Conservation (phyloP, 2,329 filamentous ascomycete genomes). For the Onygena corvina region DNA sequence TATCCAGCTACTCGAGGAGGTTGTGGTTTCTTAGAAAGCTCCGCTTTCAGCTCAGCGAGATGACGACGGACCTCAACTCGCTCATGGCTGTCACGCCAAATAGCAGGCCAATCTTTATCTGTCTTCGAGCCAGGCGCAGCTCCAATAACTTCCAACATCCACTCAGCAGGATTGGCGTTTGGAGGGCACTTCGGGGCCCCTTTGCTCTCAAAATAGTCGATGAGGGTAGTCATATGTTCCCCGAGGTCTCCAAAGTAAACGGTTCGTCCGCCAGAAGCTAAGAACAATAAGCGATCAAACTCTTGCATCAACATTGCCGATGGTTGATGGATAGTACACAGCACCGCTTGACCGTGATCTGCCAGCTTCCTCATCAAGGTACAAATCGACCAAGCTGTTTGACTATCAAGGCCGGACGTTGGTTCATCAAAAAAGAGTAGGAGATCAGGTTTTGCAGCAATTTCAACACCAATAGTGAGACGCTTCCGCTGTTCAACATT, state of each 20-base stretch:
- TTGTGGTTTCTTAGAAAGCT: constrained; percentile 26
- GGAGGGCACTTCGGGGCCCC: constrained; percentile 51
- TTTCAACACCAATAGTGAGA: constrained; percentile 85
- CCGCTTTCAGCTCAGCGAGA: constrained; percentile 42
- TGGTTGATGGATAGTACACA: constrained; percentile 96
- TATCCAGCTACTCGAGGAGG: constrained; percentile 11
- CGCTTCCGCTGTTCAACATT: constrained; percentile 57
- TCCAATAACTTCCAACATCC: constrained; percentile 51
- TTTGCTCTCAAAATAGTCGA: constrained; percentile 53
- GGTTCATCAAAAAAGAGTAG: constrained; percentile 91
- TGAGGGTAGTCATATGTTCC: constrained; percentile 44
- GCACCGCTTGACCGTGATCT: constrained; percentile 76
- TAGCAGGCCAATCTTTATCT: constrained; percentile 43
- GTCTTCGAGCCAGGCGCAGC: constrained; percentile 49
- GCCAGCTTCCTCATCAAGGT: constrained; percentile 81
- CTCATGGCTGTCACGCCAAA: constrained; percentile 45
- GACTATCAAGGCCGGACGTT: constrained; percentile 83
- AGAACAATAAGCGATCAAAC: constrained; percentile 55
- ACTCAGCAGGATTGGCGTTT: constrained; percentile 63
- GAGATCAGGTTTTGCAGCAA: constrained; percentile 80
- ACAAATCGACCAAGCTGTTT: constrained; percentile 86
- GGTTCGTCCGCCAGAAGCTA: constrained; percentile 53
- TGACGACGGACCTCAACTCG: constrained; percentile 34
- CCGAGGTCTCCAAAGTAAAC: constrained; percentile 61
- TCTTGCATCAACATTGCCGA: constrained; percentile 89